Percentiles rank a stretch among this genome's conserved stretches.
These are phyloP conservation scores for Harringtonia lauricola DNA, from an alignment of 2,329 filamentous ascomycete genomes.

Conservation along the genomic window DNA sequence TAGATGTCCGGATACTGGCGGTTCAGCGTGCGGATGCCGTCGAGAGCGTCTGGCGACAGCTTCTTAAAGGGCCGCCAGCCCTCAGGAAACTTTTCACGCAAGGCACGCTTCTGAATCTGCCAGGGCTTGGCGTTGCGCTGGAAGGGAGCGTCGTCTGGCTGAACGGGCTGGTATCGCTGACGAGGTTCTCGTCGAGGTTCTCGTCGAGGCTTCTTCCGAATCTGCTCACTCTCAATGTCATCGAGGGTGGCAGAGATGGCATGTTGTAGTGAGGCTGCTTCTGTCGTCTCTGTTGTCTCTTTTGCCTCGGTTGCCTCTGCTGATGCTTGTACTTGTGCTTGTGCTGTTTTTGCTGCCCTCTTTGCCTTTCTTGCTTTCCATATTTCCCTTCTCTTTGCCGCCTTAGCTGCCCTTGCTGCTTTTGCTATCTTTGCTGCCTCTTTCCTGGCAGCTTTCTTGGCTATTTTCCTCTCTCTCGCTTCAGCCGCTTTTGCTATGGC, in stretches of 20 bases:
- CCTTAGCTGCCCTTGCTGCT: neutral
- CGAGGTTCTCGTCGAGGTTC: neutral
- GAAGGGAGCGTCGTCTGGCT: too few species aligned
- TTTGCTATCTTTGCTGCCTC: neutral
- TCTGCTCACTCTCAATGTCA: too few species aligned
- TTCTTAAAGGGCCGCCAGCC: conserved; percentile 78
- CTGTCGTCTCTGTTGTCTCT: too few species aligned
- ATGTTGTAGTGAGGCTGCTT: too few species aligned
- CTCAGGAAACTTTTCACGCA: conserved; percentile 68
- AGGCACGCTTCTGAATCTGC: conserved; percentile 63
- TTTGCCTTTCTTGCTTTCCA: neutral
- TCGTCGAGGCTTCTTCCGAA: too few species aligned
- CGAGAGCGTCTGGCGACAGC: conserved; percentile 81
- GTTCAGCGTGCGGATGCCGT: conserved; percentile 80
- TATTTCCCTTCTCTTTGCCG: neutral
- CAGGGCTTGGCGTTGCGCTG: conserved; percentile 33
- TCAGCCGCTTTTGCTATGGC: neutral
- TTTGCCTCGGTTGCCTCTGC: too few species aligned
- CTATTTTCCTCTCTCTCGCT: too few species aligned
- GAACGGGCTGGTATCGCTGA: too few species aligned
- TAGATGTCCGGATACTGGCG: conserved; percentile 66
- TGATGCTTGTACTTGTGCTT: neutral
- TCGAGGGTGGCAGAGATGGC: too few species aligned
- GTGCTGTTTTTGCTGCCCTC: neutral
- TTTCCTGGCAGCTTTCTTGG: neutral